A percentile compares a stretch with the other conserved stretches of the same genome.
These are phyloP conservation scores for Trichocomaceae sp. DNA, from an alignment of 2,329 filamentous ascomycete species.

Conservation along the genomic window DNA sequence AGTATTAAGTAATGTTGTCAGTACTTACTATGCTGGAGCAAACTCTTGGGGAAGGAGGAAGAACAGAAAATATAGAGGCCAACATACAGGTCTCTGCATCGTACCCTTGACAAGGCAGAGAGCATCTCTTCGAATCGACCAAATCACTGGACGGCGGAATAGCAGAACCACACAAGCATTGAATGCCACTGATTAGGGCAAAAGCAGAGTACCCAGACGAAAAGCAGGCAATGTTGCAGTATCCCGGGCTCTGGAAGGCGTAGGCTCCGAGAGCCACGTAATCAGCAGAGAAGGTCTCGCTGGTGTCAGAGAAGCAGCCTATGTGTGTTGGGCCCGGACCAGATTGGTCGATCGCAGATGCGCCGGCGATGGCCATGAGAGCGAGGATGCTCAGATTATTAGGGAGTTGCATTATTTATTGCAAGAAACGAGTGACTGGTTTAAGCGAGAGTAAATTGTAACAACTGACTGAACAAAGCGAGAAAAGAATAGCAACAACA, in stretches of 20 bases:
- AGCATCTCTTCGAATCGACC: not conserved
- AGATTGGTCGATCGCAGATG: not conserved
- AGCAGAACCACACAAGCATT: conserved; percentile 5
- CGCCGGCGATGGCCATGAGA: not conserved
- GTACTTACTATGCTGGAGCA: not conserved
- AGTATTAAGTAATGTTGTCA: not conserved
- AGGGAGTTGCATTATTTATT: not conserved
- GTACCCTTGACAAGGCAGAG: not conserved
- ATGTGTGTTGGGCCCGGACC: not conserved
- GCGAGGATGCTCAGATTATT: not conserved
- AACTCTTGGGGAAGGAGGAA: not conserved
- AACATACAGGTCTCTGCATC: not conserved
- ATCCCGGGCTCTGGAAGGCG: not conserved
- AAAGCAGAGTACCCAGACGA: not conserved
- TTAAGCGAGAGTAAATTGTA: not conserved
- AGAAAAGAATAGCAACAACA: not conserved
- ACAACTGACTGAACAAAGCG: not conserved
- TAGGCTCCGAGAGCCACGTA: not conserved
- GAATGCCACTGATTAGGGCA: not conserved
- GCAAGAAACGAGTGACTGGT: not conserved
- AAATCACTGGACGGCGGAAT: conserved; percentile 2
- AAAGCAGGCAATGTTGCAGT: not conserved
- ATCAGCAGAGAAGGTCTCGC: conserved; percentile 4
- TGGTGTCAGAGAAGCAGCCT: conserved; percentile 2
- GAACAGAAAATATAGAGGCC: not conserved